Percentiles rank a stretch among this genome's conserved stretches.
These are phyloP conservation scores for Coriolopsis trogii DNA, from an alignment of 1,284 basidiomycete species.

Conservation along the genomic window DNA sequence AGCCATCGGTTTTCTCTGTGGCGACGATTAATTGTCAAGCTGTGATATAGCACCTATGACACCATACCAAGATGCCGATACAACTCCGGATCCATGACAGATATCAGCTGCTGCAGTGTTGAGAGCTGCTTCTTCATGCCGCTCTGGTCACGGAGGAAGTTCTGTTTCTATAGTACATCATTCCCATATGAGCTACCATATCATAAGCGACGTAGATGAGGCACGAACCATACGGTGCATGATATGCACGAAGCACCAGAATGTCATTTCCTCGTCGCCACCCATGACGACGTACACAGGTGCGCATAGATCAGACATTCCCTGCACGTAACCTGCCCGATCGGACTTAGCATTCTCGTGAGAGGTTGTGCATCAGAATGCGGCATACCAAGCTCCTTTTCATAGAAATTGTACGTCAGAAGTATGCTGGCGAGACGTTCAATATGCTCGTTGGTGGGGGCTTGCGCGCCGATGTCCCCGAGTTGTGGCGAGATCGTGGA, in stretches of 20 bases:
- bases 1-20: conserved; percentile 83
- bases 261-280: conserved; percentile 87
- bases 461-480: conserved; percentile 78
- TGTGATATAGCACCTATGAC: conserved; percentile 1
- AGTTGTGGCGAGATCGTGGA: conserved; percentile 73
- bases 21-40: neutral
- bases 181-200: neutral
- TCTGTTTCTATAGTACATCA: conserved; percentile 68
- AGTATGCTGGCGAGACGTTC: conserved; percentile 80
- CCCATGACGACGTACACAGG: conserved; percentile 93
- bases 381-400: conserved; percentile 85
- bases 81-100: conserved; percentile 92
- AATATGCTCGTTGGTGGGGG: conserved; percentile 86
- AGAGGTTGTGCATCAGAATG: neutral
- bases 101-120: conserved; percentile 88
- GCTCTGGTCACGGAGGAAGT: conserved; percentile 95
- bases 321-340: conserved; percentile 81
- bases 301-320: conserved; percentile 96
- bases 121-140: conserved; percentile 96
- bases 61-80: conserved; percentile 81
- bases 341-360: neutral
- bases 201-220: neutral
- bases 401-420: conserved; percentile 92
- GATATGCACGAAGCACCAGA: conserved; percentile 94
- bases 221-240: conserved; percentile 90